Evolutionary conservation across 768 basidiomycete genomes (phyloP).

Genomic region (Russula brevipes): DNA sequence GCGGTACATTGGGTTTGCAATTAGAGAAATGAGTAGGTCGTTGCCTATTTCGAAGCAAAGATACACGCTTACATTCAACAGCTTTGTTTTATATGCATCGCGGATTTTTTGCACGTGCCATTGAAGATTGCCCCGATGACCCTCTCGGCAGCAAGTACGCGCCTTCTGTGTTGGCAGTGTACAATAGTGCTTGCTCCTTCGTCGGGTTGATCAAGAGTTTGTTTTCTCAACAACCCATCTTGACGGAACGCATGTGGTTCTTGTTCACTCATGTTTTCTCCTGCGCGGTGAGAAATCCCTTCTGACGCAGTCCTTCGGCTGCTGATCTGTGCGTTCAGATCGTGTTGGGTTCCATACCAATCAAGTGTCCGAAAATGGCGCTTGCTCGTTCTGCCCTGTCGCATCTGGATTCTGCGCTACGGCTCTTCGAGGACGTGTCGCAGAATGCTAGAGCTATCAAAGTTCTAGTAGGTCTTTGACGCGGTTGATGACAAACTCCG

Average conservation of each 20-base stretch:
- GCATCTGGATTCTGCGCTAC: slow-evolving; percentile 58
- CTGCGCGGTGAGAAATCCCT: slow-evolving; percentile 47
- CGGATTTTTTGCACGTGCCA: slow-evolving; percentile 65
- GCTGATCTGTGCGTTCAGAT: slow-evolving; percentile 39
- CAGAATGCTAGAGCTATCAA: slow-evolving; percentile 51
- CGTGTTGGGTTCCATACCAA: slow-evolving; percentile 63
- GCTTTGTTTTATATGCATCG: slow-evolving; percentile 71
- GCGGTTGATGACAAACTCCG: neutral
- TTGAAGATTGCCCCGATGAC: slow-evolving; percentile 57
- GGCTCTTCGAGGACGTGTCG: slow-evolving; percentile 51
- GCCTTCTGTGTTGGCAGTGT: slow-evolving; percentile 62
- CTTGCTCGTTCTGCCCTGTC: slow-evolving; percentile 62
- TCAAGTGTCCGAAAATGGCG: slow-evolving; percentile 55
- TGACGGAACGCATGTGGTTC: slow-evolving; percentile 71
- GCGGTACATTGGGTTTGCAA: slow-evolving; percentile 59
- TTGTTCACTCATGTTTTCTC: slow-evolving; percentile 69
- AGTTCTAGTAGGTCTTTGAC: slow-evolving; percentile 46
- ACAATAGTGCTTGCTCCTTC: slow-evolving; percentile 63
- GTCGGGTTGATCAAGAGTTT: slow-evolving; percentile 60
- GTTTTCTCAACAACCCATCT: slow-evolving; percentile 57
- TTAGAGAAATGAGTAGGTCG: slow-evolving; percentile 59
- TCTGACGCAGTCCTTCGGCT: neutral
- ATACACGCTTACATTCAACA: slow-evolving; percentile 26
- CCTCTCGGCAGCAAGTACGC: slow-evolving; percentile 67
- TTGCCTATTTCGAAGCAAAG: neutral